Percentiles rank a stretch among this genome's conserved stretches.
Conservation (phyloP, 2,329 filamentous ascomycete genomes). For the Cadophora sp. region DNA sequence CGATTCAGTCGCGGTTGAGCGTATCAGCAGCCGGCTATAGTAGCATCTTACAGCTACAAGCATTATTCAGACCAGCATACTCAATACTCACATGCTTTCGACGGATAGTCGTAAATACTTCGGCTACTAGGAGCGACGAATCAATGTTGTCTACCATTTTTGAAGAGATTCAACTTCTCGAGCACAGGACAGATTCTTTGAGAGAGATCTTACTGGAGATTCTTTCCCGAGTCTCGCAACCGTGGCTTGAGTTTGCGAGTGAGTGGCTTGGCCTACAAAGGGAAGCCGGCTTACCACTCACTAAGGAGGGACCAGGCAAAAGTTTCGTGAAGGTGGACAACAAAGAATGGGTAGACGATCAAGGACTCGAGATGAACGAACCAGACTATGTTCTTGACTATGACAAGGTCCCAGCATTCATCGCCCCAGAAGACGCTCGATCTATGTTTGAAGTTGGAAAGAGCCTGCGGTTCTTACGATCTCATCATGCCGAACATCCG, state of each 20-base stretch:
- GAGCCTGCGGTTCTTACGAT: constrained; percentile 75
- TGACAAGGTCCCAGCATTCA: constrained; percentile 72
- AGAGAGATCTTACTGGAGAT: constrained; percentile 71
- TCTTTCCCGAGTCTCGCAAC: constrained; percentile 64
- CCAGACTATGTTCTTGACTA: constrained; percentile 68
- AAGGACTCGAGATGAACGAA: constrained; percentile 62
- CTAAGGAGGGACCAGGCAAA: constrained; percentile 54
- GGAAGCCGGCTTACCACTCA: constrained; percentile 61
- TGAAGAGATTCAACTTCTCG: constrained; percentile 65
- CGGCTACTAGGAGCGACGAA: constrained; percentile 58
- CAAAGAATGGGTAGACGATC: constrained; percentile 62
- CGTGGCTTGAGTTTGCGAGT: constrained; percentile 72
- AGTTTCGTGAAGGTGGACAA: constrained; percentile 67
- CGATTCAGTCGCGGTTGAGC: constrained; percentile 42
- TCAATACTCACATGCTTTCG: constrained; percentile 43
- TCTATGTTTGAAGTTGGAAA: constrained; percentile 81
- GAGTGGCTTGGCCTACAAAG: constrained; percentile 76
- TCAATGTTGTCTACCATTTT: constrained; percentile 67
- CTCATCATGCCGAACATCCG: constrained; percentile 74
- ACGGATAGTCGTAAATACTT: constrained; percentile 39
- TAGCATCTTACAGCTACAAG: constrained; percentile 44
- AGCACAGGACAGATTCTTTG: constrained; percentile 67
- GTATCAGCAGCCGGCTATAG: constrained; percentile 34
- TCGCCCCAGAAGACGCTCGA: constrained; percentile 71
- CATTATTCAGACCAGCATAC: constrained; percentile 42